These are phyloP conservation scores for Fimicolochytrium jonesii DNA, from an alignment of 192 early-diverging fungal genomes.

Conservation along the genomic window DNA sequence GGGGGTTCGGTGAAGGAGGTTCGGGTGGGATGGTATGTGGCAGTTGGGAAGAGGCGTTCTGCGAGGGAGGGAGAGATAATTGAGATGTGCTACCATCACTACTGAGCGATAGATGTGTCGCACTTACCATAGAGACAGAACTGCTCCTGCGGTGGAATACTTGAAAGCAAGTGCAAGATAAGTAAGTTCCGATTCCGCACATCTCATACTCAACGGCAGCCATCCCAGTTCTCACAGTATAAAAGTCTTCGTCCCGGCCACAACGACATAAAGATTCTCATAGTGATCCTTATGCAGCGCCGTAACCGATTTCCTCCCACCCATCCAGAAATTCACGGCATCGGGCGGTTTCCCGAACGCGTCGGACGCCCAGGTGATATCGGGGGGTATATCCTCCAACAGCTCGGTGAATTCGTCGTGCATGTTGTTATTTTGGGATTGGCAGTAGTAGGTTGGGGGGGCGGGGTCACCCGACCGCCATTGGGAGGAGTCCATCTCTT, in stretches of 20 bases:
- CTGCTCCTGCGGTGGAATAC: conserved; percentile 33
- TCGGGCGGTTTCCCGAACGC: conserved; percentile 36
- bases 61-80: too few relatives aligned
- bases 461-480: conserved; percentile 4
- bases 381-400: conserved; percentile 33
- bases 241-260: conserved; percentile 45
- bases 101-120: too few relatives aligned
- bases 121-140: conserved; percentile 15
- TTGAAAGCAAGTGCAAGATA: background rate
- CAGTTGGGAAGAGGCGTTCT: conserved; percentile 25
- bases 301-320: conserved; percentile 26
- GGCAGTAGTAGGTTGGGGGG: conserved; percentile 34
- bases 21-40: conserved; percentile 21
- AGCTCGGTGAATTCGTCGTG: conserved; percentile 20
- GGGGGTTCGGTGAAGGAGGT: background rate
- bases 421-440: conserved; percentile 46
- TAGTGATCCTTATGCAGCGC: conserved; percentile 55
- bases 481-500: background rate
- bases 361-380: conserved; percentile 34
- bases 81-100: too few relatives aligned
- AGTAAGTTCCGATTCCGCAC: background rate
- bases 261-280: conserved; percentile 51
- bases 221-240: conserved; percentile 30
- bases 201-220: too few relatives aligned
- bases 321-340: conserved; percentile 56